Conservation (phyloP, 1,139 yeast species). For the Kluyveromyces sp. region DNA sequence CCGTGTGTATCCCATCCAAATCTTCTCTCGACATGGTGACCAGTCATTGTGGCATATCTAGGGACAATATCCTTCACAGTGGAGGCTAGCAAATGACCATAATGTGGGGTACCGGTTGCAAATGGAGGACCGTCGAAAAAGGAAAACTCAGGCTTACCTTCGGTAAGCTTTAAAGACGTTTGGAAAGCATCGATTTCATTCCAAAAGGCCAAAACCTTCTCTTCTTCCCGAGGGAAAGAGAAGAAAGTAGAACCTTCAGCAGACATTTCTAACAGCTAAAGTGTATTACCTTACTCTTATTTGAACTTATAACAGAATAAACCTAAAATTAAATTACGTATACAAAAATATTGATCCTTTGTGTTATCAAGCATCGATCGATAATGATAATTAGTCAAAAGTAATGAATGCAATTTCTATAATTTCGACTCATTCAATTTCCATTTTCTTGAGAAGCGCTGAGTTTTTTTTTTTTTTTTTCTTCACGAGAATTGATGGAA, state of each 20-base stretch:
- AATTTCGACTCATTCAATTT: no score
- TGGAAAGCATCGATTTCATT: slow-evolving; percentile 88
- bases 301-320: no score
- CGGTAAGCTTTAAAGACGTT: slow-evolving; percentile 70
- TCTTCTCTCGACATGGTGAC: slow-evolving; percentile 90
- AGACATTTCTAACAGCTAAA: neutral
- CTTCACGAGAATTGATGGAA: no score
- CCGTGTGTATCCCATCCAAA: slow-evolving; percentile 99
- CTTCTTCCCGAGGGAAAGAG: slow-evolving; percentile 82
- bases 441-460: no score
- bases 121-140: slow-evolving; percentile 99
- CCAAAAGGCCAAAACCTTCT: slow-evolving; percentile 73
- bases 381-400: no score
- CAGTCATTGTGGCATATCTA: slow-evolving; percentile 96
- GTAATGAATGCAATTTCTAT: no score
- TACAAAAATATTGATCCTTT: no score
- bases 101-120: slow-evolving; percentile 98
- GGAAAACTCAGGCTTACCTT: slow-evolving; percentile 81
- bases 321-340: no score
- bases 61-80: slow-evolving; percentile 97
- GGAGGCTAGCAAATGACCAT: slow-evolving; percentile 94
- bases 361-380: no score
- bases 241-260: slow-evolving; percentile 28
- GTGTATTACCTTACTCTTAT: no score
- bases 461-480: no score